A percentile compares a stretch with the other conserved stretches of the same genome.
These are phyloP conservation scores for Paraconiothyrium brasiliense DNA, from an alignment of 2,329 filamentous ascomycete genomes.

Conservation along the genomic window DNA sequence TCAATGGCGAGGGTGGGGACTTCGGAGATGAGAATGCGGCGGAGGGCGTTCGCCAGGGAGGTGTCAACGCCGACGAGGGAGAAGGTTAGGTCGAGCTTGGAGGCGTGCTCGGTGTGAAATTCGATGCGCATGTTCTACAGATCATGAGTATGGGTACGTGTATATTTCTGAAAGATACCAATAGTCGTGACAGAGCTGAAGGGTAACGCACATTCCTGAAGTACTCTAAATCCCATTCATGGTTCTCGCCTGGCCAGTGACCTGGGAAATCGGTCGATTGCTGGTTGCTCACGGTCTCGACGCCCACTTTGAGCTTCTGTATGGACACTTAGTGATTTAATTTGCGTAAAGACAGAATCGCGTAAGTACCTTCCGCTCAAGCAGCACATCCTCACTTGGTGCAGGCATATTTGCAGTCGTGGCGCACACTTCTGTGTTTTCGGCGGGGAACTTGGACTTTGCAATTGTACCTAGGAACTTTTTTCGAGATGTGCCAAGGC, in stretches of 20 bases:
- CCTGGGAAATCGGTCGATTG: slow-evolving; percentile 91
- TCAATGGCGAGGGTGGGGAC: slow-evolving; percentile 95
- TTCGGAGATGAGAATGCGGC: slow-evolving; percentile 93
- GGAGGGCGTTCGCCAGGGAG: slow-evolving; percentile 94
- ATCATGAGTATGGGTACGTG: slow-evolving; percentile 3
- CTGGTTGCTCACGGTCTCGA: slow-evolving; percentile 90
- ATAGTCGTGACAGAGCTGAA: neutral
- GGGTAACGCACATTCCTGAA: slow-evolving; percentile 67
- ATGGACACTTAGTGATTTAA: slow-evolving; percentile 22
- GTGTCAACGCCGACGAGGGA: slow-evolving; percentile 92
- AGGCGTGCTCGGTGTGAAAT: slow-evolving; percentile 77
- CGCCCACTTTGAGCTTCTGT: slow-evolving; percentile 85
- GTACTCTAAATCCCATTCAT: slow-evolving; percentile 77
- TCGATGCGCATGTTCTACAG: slow-evolving; percentile 72
- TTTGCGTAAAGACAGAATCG: slow-evolving; percentile 18
- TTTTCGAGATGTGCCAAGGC: slow-evolving; percentile 38
- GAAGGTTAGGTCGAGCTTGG: slow-evolving; percentile 75
- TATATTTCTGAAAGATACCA: neutral
- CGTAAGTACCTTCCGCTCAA: slow-evolving; percentile 67
- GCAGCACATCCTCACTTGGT: slow-evolving; percentile 62
- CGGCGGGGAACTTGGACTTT: slow-evolving; percentile 32
- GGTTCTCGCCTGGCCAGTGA: slow-evolving; percentile 88
- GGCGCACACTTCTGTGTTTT: slow-evolving; percentile 20
- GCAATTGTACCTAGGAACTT: slow-evolving; percentile 30
- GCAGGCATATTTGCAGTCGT: slow-evolving; percentile 53